Percentiles rank a stretch among this genome's conserved stretches.
Evolutionary conservation across 164 flowering plant species (phyloP).

Genomic region (Kalanchoe fedtschenkoi): DNA sequence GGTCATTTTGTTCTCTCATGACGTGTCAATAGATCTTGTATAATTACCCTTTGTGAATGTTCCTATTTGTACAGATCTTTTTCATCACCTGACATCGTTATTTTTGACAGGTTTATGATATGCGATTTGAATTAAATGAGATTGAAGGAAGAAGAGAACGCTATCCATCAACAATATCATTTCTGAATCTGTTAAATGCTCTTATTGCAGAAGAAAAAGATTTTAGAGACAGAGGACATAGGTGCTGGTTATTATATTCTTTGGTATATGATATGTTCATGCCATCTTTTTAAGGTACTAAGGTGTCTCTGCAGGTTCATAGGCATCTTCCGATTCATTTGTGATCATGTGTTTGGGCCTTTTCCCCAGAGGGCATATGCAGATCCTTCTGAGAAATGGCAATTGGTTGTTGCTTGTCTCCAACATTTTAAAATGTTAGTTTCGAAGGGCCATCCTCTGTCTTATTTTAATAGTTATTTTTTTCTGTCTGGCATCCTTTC

Average conservation of each 20-base stretch:
- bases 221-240: slow-evolving; percentile 78
- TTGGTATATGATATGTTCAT: slow-evolving; percentile 5
- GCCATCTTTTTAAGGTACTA: slow-evolving; percentile 1
- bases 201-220: slow-evolving; percentile 82
- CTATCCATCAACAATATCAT: slow-evolving; percentile 94
- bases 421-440: slow-evolving; percentile 88
- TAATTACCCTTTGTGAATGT: not conserved
- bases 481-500: not conserved
- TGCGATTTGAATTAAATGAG: slow-evolving; percentile 94
- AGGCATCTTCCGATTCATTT: slow-evolving; percentile 85
- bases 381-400: slow-evolving; percentile 94
- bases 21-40: not conserved
- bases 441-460: not conserved
- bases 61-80: not conserved
- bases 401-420: slow-evolving; percentile 84
- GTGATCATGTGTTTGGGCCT: slow-evolving; percentile 92
- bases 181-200: slow-evolving; percentile 79
- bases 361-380: slow-evolving; percentile 96
- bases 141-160: slow-evolving; percentile 87
- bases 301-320: slow-evolving; percentile 47
- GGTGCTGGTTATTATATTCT: slow-evolving; percentile 31
- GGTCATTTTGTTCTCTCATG: slow-evolving; percentile 25
- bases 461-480: not conserved
- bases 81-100: slow-evolving; percentile 7
- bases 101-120: slow-evolving; percentile 78